Evolutionary conservation across 2,329 filamentous ascomycete genomes (phyloP).

Genomic region (Colletotrichum tropicale): DNA sequence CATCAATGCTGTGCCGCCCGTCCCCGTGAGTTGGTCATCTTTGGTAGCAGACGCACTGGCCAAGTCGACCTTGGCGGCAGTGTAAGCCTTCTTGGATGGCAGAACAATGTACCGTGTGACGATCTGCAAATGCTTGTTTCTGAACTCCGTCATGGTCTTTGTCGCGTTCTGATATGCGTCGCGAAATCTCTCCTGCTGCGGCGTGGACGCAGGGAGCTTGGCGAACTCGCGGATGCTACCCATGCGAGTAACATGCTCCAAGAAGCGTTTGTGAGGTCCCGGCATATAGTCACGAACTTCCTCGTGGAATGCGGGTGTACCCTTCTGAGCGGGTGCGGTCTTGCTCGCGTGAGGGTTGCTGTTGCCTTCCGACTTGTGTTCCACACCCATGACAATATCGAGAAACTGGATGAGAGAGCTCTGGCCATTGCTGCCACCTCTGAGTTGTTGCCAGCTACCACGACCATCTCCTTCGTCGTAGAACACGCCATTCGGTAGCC

Average conservation of each 20-base stretch:
- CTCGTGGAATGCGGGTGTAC: conserved; percentile 48
- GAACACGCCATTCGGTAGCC: conserved; percentile 81
- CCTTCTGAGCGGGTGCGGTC: conserved; percentile 4
- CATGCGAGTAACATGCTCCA: conserved; percentile 71
- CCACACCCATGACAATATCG: conserved; percentile 83
- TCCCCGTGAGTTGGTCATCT: conserved; percentile 70
- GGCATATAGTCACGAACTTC: conserved; percentile 93
- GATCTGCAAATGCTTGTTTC: conserved; percentile 88
- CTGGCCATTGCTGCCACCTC: conserved; percentile 94
- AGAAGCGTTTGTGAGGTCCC: conserved; percentile 78
- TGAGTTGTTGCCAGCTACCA: conserved; percentile 74
- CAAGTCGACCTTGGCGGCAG: conserved; percentile 35
- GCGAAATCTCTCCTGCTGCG: conserved; percentile 48
- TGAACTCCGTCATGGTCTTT: conserved; percentile 74
- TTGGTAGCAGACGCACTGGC: conserved; percentile 47
- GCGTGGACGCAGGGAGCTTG: conserved; percentile 54
- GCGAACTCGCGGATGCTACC: conserved; percentile 78
- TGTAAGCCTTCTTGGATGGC: conserved; percentile 60
- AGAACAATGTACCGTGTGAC: conserved; percentile 91
- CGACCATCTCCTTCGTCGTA: conserved; percentile 77
- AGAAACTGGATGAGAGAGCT: conserved; percentile 93
- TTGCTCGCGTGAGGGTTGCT: conserved; percentile 26
- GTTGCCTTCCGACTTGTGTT: conserved; percentile 62
- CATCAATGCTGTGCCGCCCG: conserved; percentile 85
- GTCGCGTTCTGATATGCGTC: conserved; percentile 73